Base-by-base conservation (phyloP, 306 rosid species). In the Citrullus mucosospermus region DNA sequence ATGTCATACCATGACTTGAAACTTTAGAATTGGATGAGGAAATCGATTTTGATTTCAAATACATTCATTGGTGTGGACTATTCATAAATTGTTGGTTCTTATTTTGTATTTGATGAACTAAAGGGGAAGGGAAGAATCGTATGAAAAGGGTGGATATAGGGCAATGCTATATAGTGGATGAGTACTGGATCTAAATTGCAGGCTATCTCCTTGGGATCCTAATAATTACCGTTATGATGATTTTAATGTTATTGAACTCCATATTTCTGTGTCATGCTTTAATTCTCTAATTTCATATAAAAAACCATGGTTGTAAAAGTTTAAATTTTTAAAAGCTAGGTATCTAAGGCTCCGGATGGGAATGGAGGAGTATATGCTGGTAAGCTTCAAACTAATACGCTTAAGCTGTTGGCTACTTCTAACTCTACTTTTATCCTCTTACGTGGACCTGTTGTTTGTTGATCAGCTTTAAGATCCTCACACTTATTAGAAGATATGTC, bases 351-450 rank as follows among this genome's bases (percentile, higher is more conserved):
- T 84, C 99, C 99, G 57, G 99, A 95, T 81, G 99, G 99, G 78
- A 92, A 95, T 82, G 99, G 99, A 76, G 99, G 99, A 76, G 97
- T 95, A 62, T 95, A 89, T 84, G 83, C 97, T 83, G 98, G 98
- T 93, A 72, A 70, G 73, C 76, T 63, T 78, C 60, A 66, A 20
- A 44, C 72, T 71, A 32, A 30, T 17, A 60, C 58, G 80, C 76
- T 82, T 44, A 38, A 77, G 81, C 79, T 54, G 59, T n/a, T 51
- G 51, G 15, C 34, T 66, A 55, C 56, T 38, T 17, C 32, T 61
- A 14, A 32, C 32, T 54, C 44, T 66, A 51, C 6, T 51, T 38
- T 66, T 9, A 25, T 30, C 62, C 30, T 78, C 72, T 62, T 44
- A 60, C 17, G 78, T 77, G 39, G 55, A 80, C 30, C 81, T 73